Evolutionary conservation across 176 grass and related monocot genomes (phyloP), one percentile per base, ranked within the genome.

Genomic region (Areca catechu): DNA sequence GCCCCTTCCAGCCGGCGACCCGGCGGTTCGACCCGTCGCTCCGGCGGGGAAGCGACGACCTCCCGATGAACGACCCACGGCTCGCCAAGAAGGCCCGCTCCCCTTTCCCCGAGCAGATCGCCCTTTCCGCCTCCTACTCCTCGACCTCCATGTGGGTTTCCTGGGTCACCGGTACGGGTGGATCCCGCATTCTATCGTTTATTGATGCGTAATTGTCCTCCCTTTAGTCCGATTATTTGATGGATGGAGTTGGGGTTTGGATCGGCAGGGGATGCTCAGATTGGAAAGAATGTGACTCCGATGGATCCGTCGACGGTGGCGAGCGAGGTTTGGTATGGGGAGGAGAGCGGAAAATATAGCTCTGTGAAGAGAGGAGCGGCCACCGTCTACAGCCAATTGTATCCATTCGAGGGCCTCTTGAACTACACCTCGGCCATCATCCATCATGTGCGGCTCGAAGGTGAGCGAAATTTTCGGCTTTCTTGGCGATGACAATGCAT

Each of bases 321-420:
- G 70, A 97, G 86, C 43, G 75, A 85, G 69, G 83, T 91, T 22
- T 88, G 86, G 83, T 90, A 90, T 54, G 78, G 78, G 20, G 55
- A 79, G 10, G 62, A 69, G 55, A 83, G 74, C 34, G 62, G 63
- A 16, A 58, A 63, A 10, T 81, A 82, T 77, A 53, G 37, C 1
- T 69, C 68, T 25, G 60, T 80, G 4, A 58, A 60, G 48, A 80
- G 30, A 12, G 92, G 86, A 23, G 69, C 58, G 54, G 71, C 92
- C 20, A 75, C 80, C 61, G 80, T 90, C 28, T 97, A 91, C 75
- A 90, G 83, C 72, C 92, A 97, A 72, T 65, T 91, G n/a, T 97
- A 90, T 76, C 92, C 92, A 3, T 91, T 79, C 61, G 27, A 77
- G 3, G 86, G 83, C 49, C 74, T 97, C 59, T 72, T 84, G 53